These are phyloP conservation scores for Passiflora organensis DNA, from an alignment of 345 rosid species.

Conservation along the genomic window DNA sequence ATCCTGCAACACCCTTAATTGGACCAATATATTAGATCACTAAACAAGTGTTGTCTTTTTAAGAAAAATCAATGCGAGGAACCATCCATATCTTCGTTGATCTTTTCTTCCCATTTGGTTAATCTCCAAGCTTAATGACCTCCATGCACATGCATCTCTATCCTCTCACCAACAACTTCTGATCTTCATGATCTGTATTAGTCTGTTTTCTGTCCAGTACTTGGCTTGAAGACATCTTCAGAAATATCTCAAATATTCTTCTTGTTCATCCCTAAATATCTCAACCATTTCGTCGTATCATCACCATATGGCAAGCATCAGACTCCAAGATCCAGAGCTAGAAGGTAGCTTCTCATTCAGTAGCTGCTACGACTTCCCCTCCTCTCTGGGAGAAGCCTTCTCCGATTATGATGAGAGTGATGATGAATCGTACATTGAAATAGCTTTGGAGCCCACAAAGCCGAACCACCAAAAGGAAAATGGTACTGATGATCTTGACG, in stretches of 20 bases:
- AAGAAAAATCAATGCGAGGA: not conserved
- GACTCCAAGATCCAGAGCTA: constrained; percentile 1
- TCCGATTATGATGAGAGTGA: constrained; percentile 16
- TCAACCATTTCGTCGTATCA: too few species aligned
- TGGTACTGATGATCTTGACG: not conserved
- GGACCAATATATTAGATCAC: not conserved
- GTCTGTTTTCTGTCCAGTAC: not conserved
- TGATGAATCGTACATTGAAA: constrained; percentile 36
- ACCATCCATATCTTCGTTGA: too few species aligned
- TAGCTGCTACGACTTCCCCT: constrained; percentile 10
- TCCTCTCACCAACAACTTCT: not conserved
- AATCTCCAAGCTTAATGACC: not conserved
- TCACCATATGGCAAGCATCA: constrained; percentile 1
- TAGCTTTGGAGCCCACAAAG: constrained; percentile 20
- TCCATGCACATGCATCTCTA: not conserved
- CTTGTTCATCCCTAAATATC: not conserved
- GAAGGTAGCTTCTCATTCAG: constrained; percentile 12
- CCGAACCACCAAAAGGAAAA: not conserved
- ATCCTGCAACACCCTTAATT: not conserved
- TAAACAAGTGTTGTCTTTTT: not conserved
- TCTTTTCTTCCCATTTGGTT: too few species aligned
- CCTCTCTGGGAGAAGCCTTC: not conserved
- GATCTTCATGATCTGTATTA: constrained; percentile 1
- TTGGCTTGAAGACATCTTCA: not conserved
- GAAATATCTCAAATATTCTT: not conserved